Base-by-base conservation (phyloP, 1,139 yeast genomes). In the Kodamaea alishanica region DNA sequence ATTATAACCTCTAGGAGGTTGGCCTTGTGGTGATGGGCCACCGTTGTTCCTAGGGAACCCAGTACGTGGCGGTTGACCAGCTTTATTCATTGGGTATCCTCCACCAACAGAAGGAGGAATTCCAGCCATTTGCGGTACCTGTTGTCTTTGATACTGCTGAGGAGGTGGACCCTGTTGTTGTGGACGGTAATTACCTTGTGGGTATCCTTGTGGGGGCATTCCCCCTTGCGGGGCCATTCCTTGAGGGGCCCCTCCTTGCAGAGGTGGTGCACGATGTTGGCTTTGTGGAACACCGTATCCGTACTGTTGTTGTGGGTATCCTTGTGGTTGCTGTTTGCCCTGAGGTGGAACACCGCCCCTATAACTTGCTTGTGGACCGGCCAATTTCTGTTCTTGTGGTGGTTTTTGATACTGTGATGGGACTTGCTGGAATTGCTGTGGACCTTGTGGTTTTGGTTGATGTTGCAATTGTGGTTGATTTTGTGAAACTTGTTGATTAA, bases 281-380 rank as follows among this genome's bases (percentile, higher is more conserved):
- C 26, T 24, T 24, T 39, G 50, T 24, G 43, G 42, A 6, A 35
- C 46, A 3, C 42, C 43, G 24, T 33, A 46, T 34, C 43, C 44
- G 30, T 45, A 48, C 10, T 36, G 34, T 7, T 31, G 38, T 29
- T 28, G 43, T 8, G 46, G 35, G 23, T 44, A 24, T 32, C 38
- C 39, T 3, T 38, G 42, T 8, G 33, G 36, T 35, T 43, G 42
- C 9, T 30, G 42, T 8, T 25, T 34, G 8, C 11, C 34, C 12
- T 22, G 35, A 20, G 26, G 39, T 15, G 35, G 43, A 5, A 48
- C 50, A 12, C 37, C 33, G 7, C 43, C 46, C n/a, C 40, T 15
- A 15, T 15, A 15, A 15, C 20, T 15, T 15, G 4, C 20, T 15
- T 15, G 20, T 15, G 20, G 20, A 15, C 4, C 20, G 4, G 4